Percentiles rank a stretch among this genome's conserved stretches.
phyloP scores from a whole-genome alignment of 768 basidiomycete genomes.

The Aureoboletus auriporus region DNA sequence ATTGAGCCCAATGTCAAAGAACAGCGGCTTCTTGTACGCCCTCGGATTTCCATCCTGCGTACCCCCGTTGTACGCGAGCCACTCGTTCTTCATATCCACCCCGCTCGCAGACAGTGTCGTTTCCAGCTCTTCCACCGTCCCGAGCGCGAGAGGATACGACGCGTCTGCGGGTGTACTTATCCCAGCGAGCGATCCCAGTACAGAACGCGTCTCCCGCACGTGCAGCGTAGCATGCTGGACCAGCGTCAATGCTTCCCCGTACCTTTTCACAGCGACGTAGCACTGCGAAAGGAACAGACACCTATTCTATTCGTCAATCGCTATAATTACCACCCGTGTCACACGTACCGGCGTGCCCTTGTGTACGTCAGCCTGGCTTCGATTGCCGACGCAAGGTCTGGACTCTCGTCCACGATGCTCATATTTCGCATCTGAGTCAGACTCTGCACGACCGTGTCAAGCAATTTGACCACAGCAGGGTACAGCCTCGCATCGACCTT shows the following conservation, averaged over 20 bases:
- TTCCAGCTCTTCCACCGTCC: conserved; percentile 52
- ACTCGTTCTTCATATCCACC: conserved; percentile 60
- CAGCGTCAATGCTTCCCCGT: conserved; percentile 68
- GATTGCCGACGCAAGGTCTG: conserved; percentile 73
- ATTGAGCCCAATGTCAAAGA: conserved; percentile 93
- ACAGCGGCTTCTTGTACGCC: conserved; percentile 75
- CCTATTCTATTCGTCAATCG: conserved; percentile 33
- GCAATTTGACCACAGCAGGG: conserved; percentile 83
- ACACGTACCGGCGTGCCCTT: conserved; percentile 63
- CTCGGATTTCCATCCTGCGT: conserved; percentile 40
- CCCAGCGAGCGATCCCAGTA: conserved; percentile 42
- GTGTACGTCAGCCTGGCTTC: conserved; percentile 74
- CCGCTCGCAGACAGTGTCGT: conserved; percentile 42
- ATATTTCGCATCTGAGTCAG: conserved; percentile 79
- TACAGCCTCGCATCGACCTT: conserved; percentile 70
- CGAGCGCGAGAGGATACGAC: conserved; percentile 53
- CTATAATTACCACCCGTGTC: background rate
- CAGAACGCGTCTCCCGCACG: conserved; percentile 65
- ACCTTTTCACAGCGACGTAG: conserved; percentile 66
- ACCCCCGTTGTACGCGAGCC: conserved; percentile 79
- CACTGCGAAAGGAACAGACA: conserved; percentile 75
- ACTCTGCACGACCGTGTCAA: conserved; percentile 83
- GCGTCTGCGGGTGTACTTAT: conserved; percentile 35
- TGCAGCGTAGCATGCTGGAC: conserved; percentile 69
- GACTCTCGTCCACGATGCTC: conserved; percentile 83